Percentiles rank a stretch among this genome's conserved stretches.
Conservation (phyloP, 2,329 filamentous ascomycete genomes). For the Ophiostoma ulmi region DNA sequence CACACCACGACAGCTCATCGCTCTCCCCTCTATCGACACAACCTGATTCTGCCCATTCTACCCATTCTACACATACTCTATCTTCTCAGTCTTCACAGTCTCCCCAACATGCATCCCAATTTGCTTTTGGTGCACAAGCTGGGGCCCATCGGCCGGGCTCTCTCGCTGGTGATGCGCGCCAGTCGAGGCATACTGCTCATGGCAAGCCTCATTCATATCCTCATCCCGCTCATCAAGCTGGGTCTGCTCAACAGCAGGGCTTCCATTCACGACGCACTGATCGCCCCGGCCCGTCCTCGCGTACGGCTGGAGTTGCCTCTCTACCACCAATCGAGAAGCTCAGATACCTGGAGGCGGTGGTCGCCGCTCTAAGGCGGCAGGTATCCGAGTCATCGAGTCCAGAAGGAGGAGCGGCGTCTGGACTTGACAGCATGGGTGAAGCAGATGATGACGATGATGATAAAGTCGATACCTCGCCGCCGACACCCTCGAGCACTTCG, state of each 20-base stretch:
- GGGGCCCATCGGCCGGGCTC: conserved; percentile 1
- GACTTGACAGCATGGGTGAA: not conserved
- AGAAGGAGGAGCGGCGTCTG: not conserved
- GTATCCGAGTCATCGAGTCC: not conserved
- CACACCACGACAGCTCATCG: not conserved
- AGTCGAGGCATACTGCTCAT: not conserved
- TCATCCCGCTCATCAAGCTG: conserved; percentile 1
- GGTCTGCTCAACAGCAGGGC: not conserved
- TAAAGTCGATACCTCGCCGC: not conserved
- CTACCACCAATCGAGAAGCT: conserved; percentile 16
- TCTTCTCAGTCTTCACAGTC: not conserved
- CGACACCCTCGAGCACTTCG: not conserved
- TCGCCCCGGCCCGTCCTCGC: not conserved
- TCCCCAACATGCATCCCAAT: conserved; percentile 2
- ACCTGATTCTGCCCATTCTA: not conserved
- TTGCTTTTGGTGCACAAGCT: conserved; percentile 9
- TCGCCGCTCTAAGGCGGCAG: conserved; percentile 15
- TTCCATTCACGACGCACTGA: not conserved
- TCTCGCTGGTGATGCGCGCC: conserved; percentile 2
- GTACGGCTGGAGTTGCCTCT: conserved; percentile 10
- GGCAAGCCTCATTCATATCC: not conserved
- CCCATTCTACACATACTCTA: not conserved
- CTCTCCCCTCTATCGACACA: not conserved
- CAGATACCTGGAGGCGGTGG: conserved; percentile 22
- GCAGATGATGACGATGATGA: conserved; percentile 6